phyloP scores from a whole-genome alignment of 2,329 filamentous ascomycete genomes.

The Xylaria sp. region DNA sequence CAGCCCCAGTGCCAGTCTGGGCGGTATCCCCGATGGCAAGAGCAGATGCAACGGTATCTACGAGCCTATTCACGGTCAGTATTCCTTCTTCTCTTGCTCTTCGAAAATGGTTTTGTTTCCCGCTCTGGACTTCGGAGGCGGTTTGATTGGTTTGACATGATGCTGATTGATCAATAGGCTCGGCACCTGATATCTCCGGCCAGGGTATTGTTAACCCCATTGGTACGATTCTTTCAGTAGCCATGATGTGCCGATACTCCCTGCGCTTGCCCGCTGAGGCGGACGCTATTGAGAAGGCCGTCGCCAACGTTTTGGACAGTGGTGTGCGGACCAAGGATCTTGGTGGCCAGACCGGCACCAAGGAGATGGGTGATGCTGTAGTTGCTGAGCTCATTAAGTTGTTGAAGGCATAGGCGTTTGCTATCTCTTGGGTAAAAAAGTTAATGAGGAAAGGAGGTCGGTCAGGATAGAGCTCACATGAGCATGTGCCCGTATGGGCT shows the following conservation, averaged over 20 bases:
- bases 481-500: neutral
- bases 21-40: conserved; percentile 80
- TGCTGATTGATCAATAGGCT: conserved; percentile 43
- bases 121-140: neutral
- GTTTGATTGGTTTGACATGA: conserved; percentile 5
- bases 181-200: conserved; percentile 88
- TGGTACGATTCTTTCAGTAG: conserved; percentile 83
- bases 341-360: conserved; percentile 68
- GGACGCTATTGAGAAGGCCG: conserved; percentile 72
- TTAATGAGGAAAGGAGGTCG: neutral
- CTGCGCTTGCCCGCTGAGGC: conserved; percentile 74
- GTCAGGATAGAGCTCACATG: too few relatives aligned
- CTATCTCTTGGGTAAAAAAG: neutral
- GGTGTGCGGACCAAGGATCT: conserved; percentile 80
- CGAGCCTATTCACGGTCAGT: conserved; percentile 87
- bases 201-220: conserved; percentile 89
- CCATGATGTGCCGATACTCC: conserved; percentile 96
- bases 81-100: neutral
- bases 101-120: neutral
- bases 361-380: conserved; percentile 74
- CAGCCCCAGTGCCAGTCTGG: conserved; percentile 80
- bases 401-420: conserved; percentile 42
- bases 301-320: conserved; percentile 71
- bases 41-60: conserved; percentile 88
- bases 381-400: conserved; percentile 67